Conservation (phyloP, 441 rosid genomes). For the Pelargonium cotyledonis region DNA sequence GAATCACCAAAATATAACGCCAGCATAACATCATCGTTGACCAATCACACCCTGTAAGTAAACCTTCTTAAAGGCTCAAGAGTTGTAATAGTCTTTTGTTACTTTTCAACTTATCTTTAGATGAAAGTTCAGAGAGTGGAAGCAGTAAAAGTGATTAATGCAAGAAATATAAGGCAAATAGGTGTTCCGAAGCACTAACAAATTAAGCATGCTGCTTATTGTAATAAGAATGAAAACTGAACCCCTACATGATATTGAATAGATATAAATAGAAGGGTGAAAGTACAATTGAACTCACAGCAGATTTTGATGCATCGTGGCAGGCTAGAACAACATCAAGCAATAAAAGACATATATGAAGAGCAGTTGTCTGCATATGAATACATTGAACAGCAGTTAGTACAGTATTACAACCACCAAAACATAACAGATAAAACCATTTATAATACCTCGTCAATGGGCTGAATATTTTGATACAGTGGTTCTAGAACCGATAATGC, state of each 20-base stretch:
- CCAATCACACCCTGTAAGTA: too few relatives aligned
- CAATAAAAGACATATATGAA: slow-evolving; percentile 75
- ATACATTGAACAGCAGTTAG: slow-evolving; percentile 15
- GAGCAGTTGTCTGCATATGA: slow-evolving; percentile 73
- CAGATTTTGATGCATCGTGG: slow-evolving; percentile 64
- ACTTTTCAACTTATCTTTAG: background rate
- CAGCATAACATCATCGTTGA: too few relatives aligned
- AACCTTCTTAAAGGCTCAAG: too few relatives aligned
- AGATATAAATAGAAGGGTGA: background rate
- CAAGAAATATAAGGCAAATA: background rate
- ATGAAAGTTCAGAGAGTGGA: background rate
- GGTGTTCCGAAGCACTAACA: background rate
- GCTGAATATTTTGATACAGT: slow-evolving; percentile 63
- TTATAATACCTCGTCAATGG: slow-evolving; percentile 76
- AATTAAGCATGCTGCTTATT: too few relatives aligned
- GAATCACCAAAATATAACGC: too few relatives aligned
- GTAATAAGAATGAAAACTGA: background rate
- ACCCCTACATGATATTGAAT: background rate
- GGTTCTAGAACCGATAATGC: slow-evolving; percentile 79
- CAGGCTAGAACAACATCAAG: slow-evolving; percentile 84
- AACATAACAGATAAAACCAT: slow-evolving; percentile 12
- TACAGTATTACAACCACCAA: slow-evolving; percentile 13
- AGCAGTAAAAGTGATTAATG: background rate
- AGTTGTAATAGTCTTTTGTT: too few relatives aligned
- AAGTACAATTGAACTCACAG: slow-evolving; percentile 45